Base-by-base conservation (phyloP, 192 early-diverging fungal genomes). In the Backusella liffmaniae region DNA sequence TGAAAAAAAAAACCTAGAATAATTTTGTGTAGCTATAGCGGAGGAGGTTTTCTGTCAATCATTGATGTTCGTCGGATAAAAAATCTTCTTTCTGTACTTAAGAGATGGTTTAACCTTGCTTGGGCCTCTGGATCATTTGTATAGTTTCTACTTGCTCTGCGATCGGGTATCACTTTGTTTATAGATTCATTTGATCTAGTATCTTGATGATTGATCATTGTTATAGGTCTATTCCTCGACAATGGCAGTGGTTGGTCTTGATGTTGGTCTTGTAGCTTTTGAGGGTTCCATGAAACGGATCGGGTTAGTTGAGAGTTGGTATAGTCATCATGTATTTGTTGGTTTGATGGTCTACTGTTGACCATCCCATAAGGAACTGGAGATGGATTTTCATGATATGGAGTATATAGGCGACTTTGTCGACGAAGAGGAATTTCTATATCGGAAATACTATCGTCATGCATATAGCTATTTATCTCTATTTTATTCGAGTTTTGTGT, bases 131-230 rank as follows among this genome's bases (percentile, higher is more conserved):
- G 73, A 30, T 74, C 62, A 13, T 36, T 32, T 23, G 65, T 16
- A 42, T 74, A 74, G n/a, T 66, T 66, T 3, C 73, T 62, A 34
- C 73, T 74, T 7, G 65, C 67, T 74, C 73, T 74, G 18, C 73
- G 37, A 18, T 36, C 73, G 5, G 73, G 73, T 32, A 74, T 74
- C 2, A 0, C 1, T 46, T 62, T 56, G 1, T 35, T n/a, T 26
- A 23, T 9, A 21, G 67, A 42, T 13, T 36, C 62, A 13, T 35
- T 8, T 39, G 32, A 18, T 18, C 49, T n/a, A 36, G 16, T 34
- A 30, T 39, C 49, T 59, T 15, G 49, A 32, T 59, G 44, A 15
- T 16, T 26, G 12, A n/a, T 29, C 29, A 62, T 29, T 62, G 23
- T 29, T 62, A 62, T 13, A 23, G 21, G 56, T 62, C 56, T 29